Evolutionary conservation across 2,329 filamentous ascomycete species (phyloP).

Genomic region (Colletotrichum aenigma): DNA sequence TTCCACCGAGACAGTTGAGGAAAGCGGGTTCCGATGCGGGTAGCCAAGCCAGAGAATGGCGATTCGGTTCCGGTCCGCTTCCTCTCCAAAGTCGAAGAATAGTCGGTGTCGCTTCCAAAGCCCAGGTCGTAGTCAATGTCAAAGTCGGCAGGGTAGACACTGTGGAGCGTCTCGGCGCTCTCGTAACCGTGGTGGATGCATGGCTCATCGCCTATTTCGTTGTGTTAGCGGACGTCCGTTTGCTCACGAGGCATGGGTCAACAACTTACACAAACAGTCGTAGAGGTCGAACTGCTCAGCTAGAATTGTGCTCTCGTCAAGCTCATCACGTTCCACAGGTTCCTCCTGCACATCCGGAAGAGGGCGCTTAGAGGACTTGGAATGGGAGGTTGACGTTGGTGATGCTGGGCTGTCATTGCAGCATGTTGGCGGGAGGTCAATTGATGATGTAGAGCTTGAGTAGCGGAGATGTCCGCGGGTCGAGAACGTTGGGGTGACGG

Average conservation of each 20-base stretch:
- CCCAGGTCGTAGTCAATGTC: conserved; percentile 70
- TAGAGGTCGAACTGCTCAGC: conserved; percentile 54
- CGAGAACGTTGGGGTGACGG: conserved; percentile 73
- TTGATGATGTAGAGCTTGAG: conserved; percentile 79
- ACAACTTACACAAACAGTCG: conserved; percentile 75
- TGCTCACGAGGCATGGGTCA: not conserved
- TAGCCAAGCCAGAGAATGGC: conserved; percentile 64
- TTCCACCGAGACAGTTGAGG: conserved; percentile 57
- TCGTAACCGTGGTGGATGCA: conserved; percentile 63
- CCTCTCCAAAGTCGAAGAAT: conserved; percentile 50
- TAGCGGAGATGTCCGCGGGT: conserved; percentile 67
- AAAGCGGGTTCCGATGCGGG: conserved; percentile 68
- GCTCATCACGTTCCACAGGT: conserved; percentile 67
- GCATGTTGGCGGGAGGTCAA: conserved; percentile 62
- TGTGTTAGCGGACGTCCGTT: conserved; percentile 20
- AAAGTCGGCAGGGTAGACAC: conserved; percentile 44
- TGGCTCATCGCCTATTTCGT: conserved; percentile 60
- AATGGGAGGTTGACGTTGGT: conserved; percentile 44
- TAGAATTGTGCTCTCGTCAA: conserved; percentile 55
- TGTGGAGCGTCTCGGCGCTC: conserved; percentile 43
- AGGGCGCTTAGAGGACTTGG: conserved; percentile 65
- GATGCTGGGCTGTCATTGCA: conserved; percentile 57
- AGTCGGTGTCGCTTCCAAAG: conserved; percentile 69
- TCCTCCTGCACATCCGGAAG: conserved; percentile 89
- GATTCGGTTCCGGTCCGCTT: conserved; percentile 64